Conservation (phyloP, 2,329 filamentous ascomycete species). For the Aureobasidium sp. region DNA sequence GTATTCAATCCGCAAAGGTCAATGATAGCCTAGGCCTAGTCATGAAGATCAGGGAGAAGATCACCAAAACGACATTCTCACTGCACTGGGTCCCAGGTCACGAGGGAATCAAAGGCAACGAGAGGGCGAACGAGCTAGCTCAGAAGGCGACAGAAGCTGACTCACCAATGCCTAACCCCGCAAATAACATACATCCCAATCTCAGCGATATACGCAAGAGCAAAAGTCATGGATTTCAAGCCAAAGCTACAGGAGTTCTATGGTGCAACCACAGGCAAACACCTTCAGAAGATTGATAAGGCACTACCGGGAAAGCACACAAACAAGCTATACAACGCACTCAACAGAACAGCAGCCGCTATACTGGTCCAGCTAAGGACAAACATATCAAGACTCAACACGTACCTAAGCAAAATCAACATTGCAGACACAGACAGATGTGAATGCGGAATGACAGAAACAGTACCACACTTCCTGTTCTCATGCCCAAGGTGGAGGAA, state of each 20-base stretch:
- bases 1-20: background rate
- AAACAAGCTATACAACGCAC: background rate
- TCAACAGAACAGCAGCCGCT: background rate
- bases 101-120: slow-evolving; percentile 3
- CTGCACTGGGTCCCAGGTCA: background rate
- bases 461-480: background rate
- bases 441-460: background rate
- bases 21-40: slow-evolving; percentile 3
- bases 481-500: background rate
- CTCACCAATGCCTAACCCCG: background rate
- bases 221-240: background rate
- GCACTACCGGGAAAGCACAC: background rate
- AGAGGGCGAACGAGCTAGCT: background rate
- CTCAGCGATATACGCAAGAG: background rate
- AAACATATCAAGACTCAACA: background rate
- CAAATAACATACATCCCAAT: background rate
- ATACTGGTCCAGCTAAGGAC: background rate
- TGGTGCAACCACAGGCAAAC: background rate
- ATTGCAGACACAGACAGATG: background rate
- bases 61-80: background rate
- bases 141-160: background rate
- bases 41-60: background rate
- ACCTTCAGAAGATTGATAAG: background rate
- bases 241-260: background rate
- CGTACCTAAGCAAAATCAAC: background rate